Evolutionary conservation across 2,329 filamentous ascomycete species (phyloP), one percentile per base, ranked within the genome.

Genomic region (Exophiala oligosperma): DNA sequence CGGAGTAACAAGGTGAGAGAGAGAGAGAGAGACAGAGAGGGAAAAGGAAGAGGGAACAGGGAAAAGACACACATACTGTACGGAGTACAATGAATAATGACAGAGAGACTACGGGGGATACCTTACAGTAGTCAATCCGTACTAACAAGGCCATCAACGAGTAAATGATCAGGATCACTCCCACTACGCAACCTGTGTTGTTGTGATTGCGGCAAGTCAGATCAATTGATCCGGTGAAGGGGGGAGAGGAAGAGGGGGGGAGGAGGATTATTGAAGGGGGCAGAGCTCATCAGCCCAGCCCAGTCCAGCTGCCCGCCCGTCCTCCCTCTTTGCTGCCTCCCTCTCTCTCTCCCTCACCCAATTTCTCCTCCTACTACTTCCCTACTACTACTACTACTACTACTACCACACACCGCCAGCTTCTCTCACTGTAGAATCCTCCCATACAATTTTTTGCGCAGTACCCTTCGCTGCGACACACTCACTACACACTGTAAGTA

Each of bases 401-500:
- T 29, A 54, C 43, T 32, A 48, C 46, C 17, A 48, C 46, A 17
- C 17, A 17, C 17, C 17, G 17, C 17, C 17, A 28, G 28, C 46
- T 29, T 38, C 35, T 38, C 35, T 37, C 53, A 49, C 53, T 44
- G 35, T 35, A n/a, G 41, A 47, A 26, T 47, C 44, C 44, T 47
- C 46, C 46, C 46, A 48, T 48, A 48, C 46, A 48, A 48, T 48
- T 48, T 48, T 48, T 49, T 56, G 52, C 53, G 49, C 55, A 55
- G 54, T 55, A 32, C 37, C 35, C 28, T 29, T 49, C 47, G 44
- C 41, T 52, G 40, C 28, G 14, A 57, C 55, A 17, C 17, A 17
- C 17, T 17, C 17, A 56, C 49, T 49, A 49, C 52, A 58, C 46
- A 57, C 52, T 54, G 61, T 61, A 60, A 65, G 57, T 63, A 59